A percentile compares a stretch with the other conserved stretches of the same genome.
phyloP scores from a whole-genome alignment of 73 alveolate species.

The Tetrahymena elliotti region DNA sequence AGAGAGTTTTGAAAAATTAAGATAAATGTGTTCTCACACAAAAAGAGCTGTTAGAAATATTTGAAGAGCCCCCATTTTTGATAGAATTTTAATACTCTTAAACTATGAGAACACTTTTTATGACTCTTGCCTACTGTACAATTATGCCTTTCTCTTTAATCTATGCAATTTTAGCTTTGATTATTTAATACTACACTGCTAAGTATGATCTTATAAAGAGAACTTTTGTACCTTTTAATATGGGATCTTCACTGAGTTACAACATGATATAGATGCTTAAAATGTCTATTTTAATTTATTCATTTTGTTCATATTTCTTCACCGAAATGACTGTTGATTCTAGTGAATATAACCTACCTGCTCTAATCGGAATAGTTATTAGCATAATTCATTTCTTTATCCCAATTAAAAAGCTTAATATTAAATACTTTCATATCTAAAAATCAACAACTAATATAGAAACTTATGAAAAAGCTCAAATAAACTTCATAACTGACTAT shows the following conservation, averaged over 20 bases:
- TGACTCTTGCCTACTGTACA: neutral
- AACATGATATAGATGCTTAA: neutral
- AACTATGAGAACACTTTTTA: neutral
- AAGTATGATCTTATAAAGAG: neutral
- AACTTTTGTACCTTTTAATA: neutral
- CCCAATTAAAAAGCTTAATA: slow-evolving; percentile 35
- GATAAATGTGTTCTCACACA: neutral
- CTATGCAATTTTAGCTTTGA: neutral
- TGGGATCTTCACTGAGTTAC: neutral
- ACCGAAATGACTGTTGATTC: neutral
- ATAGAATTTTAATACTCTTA: neutral
- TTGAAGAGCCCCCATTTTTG: neutral
- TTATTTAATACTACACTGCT: neutral
- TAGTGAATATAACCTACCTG: neutral
- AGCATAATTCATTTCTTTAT: slow-evolving; percentile 3
- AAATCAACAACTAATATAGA: neutral
- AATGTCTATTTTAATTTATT: neutral
- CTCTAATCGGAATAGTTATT: neutral
- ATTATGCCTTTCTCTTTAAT: neutral
- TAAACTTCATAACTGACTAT: slow-evolving; percentile 43
- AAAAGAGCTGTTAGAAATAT: neutral
- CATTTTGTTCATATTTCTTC: neutral
- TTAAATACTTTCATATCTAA: neutral
- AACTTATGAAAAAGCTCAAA: slow-evolving; percentile 17
- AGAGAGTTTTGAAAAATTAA: neutral